Conservation (phyloP, 495 filamentous ascomycete species). For the Clohesyomyces aquaticus region DNA sequence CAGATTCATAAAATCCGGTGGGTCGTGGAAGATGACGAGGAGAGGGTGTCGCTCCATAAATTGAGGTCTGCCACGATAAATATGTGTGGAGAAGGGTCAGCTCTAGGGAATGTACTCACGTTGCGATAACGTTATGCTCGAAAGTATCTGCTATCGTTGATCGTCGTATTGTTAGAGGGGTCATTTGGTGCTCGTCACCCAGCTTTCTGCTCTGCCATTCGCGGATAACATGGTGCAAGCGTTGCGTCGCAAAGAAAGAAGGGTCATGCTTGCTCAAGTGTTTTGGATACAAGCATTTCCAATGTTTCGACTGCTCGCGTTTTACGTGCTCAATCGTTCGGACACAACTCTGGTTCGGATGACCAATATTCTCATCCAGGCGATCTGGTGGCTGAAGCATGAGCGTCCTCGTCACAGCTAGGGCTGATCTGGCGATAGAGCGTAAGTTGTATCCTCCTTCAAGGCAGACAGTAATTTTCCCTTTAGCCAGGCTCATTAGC, state of each 20-base stretch:
- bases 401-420: conserved; percentile 87
- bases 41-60: conserved; percentile 59
- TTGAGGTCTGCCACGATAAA: conserved; percentile 52
- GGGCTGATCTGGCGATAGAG: conserved; percentile 87
- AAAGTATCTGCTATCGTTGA: conserved; percentile 74
- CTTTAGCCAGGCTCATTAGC: conserved; percentile 93
- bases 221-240: conserved; percentile 75
- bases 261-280: conserved; percentile 46
- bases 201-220: conserved; percentile 70
- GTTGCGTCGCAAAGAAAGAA: conserved; percentile 47
- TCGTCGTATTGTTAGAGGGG: conserved; percentile 71
- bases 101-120: conserved; percentile 51
- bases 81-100: conserved; percentile 27
- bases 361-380: conserved; percentile 43
- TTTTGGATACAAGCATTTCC: conserved; percentile 63
- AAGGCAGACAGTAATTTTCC: conserved; percentile 88
- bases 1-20: conserved; percentile 69
- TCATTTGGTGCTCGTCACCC: conserved; percentile 72
- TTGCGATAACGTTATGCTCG: conserved; percentile 87
- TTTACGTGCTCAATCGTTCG: conserved; percentile 59
- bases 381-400: conserved; percentile 92
- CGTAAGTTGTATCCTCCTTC: conserved; percentile 94
- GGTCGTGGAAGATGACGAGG: conserved; percentile 73
- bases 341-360: conserved; percentile 45
- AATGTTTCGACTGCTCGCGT: conserved; percentile 60